Evolutionary conservation across 345 rosid species (phyloP), one percentile per base, ranked within the genome.

Genomic region (Salix brachista): DNA sequence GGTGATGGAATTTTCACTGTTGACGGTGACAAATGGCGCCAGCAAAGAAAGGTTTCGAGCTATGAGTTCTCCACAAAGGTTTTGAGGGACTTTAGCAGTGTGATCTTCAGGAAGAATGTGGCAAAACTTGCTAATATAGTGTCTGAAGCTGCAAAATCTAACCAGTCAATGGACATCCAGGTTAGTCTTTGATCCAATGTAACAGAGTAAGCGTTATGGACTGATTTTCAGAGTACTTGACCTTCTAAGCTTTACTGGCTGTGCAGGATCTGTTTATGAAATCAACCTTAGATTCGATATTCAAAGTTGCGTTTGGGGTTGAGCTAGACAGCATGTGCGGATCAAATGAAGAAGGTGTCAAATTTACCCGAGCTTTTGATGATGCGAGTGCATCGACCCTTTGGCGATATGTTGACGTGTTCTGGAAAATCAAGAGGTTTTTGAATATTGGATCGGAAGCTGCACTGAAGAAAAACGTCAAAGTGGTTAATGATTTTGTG

Each of bases 1-100:
- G 87, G 87, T 65, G 83, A 82, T 80, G 89, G 89, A 13, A 82
- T 86, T 50, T 84, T 84, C 71, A 80, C 85, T 5, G 86, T 76
- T 41, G 84, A 86, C 78, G 87, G 89, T 67, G 84, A 81, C 65
- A 80, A 82, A 66, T 86, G 89, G 85, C 80, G 81, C 67, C 85
- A 82, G 78, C 83, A 82, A 54, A 21, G 89, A 72, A 84, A 84
- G 76, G 86, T 80, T 72, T 86, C 87, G 18, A 86, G 85, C 82
- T 71, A 73, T 69, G 87, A 86, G 60, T 84, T 86, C 85, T 80
- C 87, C 3, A 86, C 87, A 36, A 84, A 80, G 78, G 76, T 80
- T 65, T 37, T 80, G 77, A 84, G 86, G 70, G 84, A 80, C 37
- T 86, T 79, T 48, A 83, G 86, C 74, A 65, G 80, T 72, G 44